phyloP scores from a whole-genome alignment of 495 filamentous ascomycete species.

The Parmelia sp. region DNA sequence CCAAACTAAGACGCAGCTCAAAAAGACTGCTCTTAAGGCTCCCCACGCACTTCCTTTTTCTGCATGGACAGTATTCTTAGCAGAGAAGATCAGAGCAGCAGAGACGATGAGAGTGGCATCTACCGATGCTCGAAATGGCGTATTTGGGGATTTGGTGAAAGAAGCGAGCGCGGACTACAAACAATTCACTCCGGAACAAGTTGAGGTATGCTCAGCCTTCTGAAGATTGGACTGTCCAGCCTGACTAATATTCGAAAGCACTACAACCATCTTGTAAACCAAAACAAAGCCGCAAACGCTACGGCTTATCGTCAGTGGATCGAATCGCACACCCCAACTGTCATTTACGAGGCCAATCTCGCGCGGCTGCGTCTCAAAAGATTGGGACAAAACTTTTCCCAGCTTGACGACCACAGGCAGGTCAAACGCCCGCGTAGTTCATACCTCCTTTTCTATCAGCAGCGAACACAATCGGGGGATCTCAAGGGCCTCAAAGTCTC shows the following conservation, averaged over 20 bases:
- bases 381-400: constrained; percentile 21
- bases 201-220: constrained; percentile 32
- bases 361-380: constrained; percentile 50
- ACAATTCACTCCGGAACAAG: constrained; percentile 27
- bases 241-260: constrained; percentile 31
- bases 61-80: constrained; percentile 28
- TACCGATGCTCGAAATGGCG: neutral
- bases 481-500: constrained; percentile 31
- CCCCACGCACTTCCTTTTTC: constrained; percentile 28
- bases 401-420: constrained; percentile 52
- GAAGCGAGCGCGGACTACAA: constrained; percentile 25
- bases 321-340: constrained; percentile 44
- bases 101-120: constrained; percentile 19
- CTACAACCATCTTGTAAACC: constrained; percentile 45
- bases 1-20: constrained; percentile 30
- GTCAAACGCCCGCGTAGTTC: constrained; percentile 41
- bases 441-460: constrained; percentile 43
- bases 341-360: constrained; percentile 57
- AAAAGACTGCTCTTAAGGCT: constrained; percentile 31
- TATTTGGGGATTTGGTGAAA: constrained; percentile 13
- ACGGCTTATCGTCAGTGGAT: constrained; percentile 54
- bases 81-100: constrained; percentile 16
- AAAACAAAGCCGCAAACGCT: constrained; percentile 42
- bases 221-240: neutral
- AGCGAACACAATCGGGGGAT: constrained; percentile 44